Evolutionary conservation across 163 green algal species (phyloP).

Genomic region (Scenedesmus sp.): DNA sequence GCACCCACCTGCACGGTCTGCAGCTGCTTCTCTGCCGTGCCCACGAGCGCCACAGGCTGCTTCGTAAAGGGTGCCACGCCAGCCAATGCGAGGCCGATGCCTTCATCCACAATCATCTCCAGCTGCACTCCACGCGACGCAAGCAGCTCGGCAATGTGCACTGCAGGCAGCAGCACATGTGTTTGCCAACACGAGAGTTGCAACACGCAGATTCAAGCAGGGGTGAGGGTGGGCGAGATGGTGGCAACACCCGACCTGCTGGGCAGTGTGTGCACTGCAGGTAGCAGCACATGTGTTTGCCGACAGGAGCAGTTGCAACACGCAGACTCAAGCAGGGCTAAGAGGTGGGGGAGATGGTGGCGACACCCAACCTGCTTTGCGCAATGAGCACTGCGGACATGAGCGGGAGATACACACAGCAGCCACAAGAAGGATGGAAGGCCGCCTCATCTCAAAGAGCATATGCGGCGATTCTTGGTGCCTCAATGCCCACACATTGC

Average conservation of each 20-base stretch:
- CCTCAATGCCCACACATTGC: too few relatives aligned
- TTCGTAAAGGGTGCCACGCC: slow-evolving; percentile 58
- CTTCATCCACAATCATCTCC: slow-evolving; percentile 73
- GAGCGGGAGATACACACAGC: too few relatives aligned
- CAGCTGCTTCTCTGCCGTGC: slow-evolving; percentile 69
- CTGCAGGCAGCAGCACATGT: slow-evolving; percentile 26
- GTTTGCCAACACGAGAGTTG: not conserved
- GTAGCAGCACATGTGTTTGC: not conserved
- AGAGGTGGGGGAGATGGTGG: too few relatives aligned
- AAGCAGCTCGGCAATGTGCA: slow-evolving; percentile 49
- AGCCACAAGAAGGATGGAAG: too few relatives aligned
- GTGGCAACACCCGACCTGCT: not conserved
- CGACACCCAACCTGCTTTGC: too few relatives aligned
- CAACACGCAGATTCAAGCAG: not conserved
- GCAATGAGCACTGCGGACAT: too few relatives aligned
- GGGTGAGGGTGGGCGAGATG: not conserved
- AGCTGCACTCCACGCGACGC: slow-evolving; percentile 38
- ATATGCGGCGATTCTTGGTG: not conserved
- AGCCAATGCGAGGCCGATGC: slow-evolving; percentile 27
- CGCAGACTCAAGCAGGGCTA: too few relatives aligned
- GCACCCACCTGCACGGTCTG: slow-evolving; percentile 51
- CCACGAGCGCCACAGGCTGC: slow-evolving; percentile 62
- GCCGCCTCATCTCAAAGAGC: not conserved
- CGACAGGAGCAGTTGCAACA: too few relatives aligned
- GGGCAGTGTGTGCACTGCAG: not conserved